Percentiles rank a stretch among this genome's conserved stretches.
These are phyloP conservation scores for Fremontodendron californicum DNA, from an alignment of 345 rosid species.

Conservation along the genomic window DNA sequence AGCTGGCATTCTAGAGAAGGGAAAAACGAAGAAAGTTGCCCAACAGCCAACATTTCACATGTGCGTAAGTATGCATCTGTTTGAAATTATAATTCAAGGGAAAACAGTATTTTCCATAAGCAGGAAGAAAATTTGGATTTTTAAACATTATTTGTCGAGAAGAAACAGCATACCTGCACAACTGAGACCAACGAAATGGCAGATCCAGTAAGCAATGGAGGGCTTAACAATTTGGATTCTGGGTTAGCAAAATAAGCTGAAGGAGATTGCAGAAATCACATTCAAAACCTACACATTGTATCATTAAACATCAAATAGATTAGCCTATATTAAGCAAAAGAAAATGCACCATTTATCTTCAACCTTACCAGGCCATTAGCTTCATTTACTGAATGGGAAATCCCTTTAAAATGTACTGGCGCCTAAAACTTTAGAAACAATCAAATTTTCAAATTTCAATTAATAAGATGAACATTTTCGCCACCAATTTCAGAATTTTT, in stretches of 20 bases:
- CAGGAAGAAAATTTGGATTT: neutral
- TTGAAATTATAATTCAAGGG: neutral
- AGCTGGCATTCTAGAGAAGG: neutral
- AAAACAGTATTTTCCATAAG: neutral
- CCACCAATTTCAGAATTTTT: neutral
- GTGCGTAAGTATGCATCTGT: neutral
- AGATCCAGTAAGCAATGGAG: slow-evolving; percentile 59
- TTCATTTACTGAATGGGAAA: slow-evolving; percentile 63
- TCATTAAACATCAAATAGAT: neutral
- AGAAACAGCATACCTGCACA: slow-evolving; percentile 43
- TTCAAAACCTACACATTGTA: slow-evolving; percentile 42
- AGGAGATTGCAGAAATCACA: slow-evolving; percentile 64
- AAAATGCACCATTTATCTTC: neutral
- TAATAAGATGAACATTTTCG: neutral
- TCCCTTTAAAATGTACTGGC: slow-evolving; percentile 60
- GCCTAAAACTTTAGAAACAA: slow-evolving; percentile 35
- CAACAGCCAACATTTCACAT: neutral
- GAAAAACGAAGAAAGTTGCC: neutral
- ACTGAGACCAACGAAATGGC: slow-evolving; percentile 61
- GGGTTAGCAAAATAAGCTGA: slow-evolving; percentile 74
- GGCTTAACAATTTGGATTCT: slow-evolving; percentile 45
- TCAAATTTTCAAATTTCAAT: neutral
- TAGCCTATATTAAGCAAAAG: neutral
- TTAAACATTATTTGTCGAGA: neutral
- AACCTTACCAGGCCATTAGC: slow-evolving; percentile 48